Evolutionary conservation across 257 asterid genomes (phyloP).

Genomic region (Hygrophila difformis): DNA sequence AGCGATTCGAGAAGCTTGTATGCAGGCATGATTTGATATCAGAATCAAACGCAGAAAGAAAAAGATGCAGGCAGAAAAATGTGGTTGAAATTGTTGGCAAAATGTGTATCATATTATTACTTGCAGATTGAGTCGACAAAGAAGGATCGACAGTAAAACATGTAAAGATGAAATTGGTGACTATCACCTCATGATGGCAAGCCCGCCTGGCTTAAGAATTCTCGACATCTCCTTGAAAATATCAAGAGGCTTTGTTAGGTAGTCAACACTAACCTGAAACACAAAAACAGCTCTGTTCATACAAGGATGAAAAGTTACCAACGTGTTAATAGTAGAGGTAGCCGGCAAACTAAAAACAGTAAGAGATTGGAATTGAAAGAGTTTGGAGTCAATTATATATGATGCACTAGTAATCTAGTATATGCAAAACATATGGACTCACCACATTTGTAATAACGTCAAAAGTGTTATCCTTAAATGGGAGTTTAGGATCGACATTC

Average conservation of each 20-base stretch:
- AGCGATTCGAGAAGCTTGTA: slow-evolving; percentile 83
- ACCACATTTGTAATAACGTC: slow-evolving; percentile 89
- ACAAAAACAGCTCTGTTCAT: neutral
- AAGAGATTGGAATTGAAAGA: too few species aligned
- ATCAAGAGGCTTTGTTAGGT: slow-evolving; percentile 76
- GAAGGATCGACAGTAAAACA: neutral
- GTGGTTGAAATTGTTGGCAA: too few species aligned
- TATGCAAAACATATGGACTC: too few species aligned
- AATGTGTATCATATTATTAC: neutral
- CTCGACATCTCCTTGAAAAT: slow-evolving; percentile 84
- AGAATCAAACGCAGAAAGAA: neutral
- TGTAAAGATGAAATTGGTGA: too few species aligned
- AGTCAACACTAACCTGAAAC: slow-evolving; percentile 91
- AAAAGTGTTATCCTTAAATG: slow-evolving; percentile 66
- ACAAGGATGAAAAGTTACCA: neutral
- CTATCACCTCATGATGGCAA: slow-evolving; percentile 68
- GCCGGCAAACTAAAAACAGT: too few species aligned
- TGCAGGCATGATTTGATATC: slow-evolving; percentile 9
- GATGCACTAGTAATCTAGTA: too few species aligned
- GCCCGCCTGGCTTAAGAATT: slow-evolving; percentile 89
- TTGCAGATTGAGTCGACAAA: neutral
- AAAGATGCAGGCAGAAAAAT: neutral
- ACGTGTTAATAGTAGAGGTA: too few species aligned
- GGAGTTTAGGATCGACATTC: slow-evolving; percentile 72
- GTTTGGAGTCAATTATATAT: too few species aligned